phyloP scores from a whole-genome alignment of 2,329 filamentous ascomycete species.

The Calonectria pteridis region DNA sequence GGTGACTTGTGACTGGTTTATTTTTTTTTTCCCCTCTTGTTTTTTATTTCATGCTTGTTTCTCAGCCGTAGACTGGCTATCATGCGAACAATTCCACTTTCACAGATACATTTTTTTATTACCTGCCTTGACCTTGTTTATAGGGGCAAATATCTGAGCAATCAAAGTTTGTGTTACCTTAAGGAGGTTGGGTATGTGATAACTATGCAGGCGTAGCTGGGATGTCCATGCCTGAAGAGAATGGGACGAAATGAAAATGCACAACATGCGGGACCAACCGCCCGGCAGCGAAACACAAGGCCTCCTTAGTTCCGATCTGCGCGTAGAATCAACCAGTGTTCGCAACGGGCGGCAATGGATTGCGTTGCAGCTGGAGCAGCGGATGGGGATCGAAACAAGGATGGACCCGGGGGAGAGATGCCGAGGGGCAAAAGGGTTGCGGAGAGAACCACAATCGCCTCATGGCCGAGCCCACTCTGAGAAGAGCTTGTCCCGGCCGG shows the following conservation, averaged over 20 bases:
- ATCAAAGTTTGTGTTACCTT: constrained; percentile 3
- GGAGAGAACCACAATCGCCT: constrained; percentile 12
- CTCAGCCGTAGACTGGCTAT: constrained; percentile 16
- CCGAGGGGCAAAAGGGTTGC: neutral
- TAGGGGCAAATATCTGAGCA: neutral
- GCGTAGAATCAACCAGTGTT: neutral
- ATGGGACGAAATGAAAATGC: neutral
- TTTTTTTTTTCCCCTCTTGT: neutral
- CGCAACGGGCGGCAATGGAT: constrained; percentile 1
- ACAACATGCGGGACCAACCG: constrained; percentile 10
- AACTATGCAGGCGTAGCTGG: neutral
- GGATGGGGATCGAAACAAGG: constrained; percentile 13
- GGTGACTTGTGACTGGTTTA: constrained; percentile 7
- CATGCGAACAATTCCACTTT: constrained; percentile 26
- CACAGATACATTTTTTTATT: neutral
- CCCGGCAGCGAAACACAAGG: constrained; percentile 6
- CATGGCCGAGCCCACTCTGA: constrained; percentile 7
- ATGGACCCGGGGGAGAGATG: constrained; percentile 1
- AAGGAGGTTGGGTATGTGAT: neutral
- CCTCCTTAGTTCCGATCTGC: constrained; percentile 15
- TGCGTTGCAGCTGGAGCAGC: neutral
- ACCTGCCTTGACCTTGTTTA: constrained; percentile 7
- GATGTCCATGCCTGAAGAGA: neutral
- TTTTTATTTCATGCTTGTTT: constrained; percentile 10
- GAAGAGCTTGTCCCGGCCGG: neutral